A percentile compares a stretch with the other conserved stretches of the same genome.
Conservation (phyloP, 1,284 basidiomycete genomes). For the Lignosus rhinocerotis region DNA sequence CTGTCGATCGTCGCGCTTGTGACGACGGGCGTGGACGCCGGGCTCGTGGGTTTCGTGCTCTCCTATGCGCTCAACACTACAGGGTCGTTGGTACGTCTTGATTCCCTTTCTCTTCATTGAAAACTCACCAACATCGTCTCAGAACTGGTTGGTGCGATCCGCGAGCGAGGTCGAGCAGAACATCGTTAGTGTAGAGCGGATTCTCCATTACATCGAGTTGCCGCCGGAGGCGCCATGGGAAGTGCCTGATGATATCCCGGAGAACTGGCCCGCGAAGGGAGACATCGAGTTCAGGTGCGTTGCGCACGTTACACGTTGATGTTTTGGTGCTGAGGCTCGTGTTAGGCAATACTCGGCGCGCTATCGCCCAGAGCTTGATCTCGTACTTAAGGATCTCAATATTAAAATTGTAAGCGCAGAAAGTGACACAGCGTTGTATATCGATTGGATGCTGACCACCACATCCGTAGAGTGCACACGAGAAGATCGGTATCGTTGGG, state of each 20-base stretch:
- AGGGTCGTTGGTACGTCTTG: slow-evolving; percentile 57
- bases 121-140: not conserved
- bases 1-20: slow-evolving; percentile 73
- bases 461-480: slow-evolving; percentile 57
- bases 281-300: slow-evolving; percentile 73
- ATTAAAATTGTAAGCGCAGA: slow-evolving; percentile 57
- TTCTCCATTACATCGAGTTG: slow-evolving; percentile 76
- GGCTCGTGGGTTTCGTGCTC: slow-evolving; percentile 89
- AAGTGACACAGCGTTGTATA: slow-evolving; percentile 21
- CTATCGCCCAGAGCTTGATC: slow-evolving; percentile 82
- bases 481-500: slow-evolving; percentile 86
- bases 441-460: not conserved
- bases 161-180: slow-evolving; percentile 94
- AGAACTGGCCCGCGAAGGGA: slow-evolving; percentile 78
- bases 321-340: not conserved
- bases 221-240: slow-evolving; percentile 77
- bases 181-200: slow-evolving; percentile 85
- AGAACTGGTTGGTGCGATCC: slow-evolving; percentile 90
- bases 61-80: slow-evolving; percentile 85
- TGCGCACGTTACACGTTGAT: not conserved
- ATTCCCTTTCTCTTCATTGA: not conserved
- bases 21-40: slow-evolving; percentile 80
- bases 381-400: slow-evolving; percentile 75
- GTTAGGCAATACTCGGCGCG: slow-evolving; percentile 73
- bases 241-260: slow-evolving; percentile 63